phyloP scores from a whole-genome alignment of 2,329 filamentous ascomycete species.

The Aspergillus intermedius region DNA sequence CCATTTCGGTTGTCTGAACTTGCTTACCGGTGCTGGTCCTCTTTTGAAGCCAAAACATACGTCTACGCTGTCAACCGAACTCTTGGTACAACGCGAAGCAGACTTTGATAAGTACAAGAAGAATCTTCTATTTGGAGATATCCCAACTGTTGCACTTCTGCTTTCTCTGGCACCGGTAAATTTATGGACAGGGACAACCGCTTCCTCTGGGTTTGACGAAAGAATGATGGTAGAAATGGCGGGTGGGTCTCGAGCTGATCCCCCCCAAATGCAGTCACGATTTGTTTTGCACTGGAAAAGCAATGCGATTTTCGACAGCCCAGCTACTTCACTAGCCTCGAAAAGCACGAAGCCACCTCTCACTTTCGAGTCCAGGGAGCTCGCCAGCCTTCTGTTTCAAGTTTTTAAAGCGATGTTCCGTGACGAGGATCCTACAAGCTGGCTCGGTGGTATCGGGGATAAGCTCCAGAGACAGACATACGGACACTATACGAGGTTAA shows the following conservation, averaged over 20 bases:
- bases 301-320: background rate
- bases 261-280: background rate
- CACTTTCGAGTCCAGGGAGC: background rate
- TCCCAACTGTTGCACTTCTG: background rate
- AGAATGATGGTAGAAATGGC: background rate
- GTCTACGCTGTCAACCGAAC: background rate
- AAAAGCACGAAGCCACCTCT: background rate
- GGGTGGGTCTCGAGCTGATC: background rate
- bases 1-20: background rate
- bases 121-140: background rate
- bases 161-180: background rate
- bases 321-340: too few species aligned
- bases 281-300: background rate
- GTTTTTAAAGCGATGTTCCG: background rate
- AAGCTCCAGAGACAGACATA: slow-evolving; percentile 1
- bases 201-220: background rate
- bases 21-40: background rate
- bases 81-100: background rate
- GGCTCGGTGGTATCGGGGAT: background rate
- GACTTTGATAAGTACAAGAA: background rate
- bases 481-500: slow-evolving; percentile 1
- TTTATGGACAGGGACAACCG: background rate
- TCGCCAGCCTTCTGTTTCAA: background rate
- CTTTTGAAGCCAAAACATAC: background rate
- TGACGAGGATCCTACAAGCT: background rate